Evolutionary conservation across 2,329 filamentous ascomycete species (phyloP).

Genomic region (Rhexocercosporidium sp.): DNA sequence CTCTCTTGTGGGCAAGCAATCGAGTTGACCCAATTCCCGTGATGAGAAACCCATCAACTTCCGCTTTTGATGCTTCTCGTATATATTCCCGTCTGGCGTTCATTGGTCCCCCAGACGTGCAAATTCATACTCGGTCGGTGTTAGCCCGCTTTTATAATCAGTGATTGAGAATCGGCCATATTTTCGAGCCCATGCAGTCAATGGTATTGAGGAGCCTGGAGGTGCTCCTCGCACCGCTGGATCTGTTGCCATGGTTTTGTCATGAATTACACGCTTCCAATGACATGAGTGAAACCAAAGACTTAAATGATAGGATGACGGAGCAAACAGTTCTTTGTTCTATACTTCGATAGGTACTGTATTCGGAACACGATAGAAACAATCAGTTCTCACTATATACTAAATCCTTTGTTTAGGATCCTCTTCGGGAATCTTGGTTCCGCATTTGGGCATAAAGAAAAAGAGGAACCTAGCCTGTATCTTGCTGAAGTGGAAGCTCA

Average conservation of each 20-base stretch:
- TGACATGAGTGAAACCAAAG: too few relatives aligned
- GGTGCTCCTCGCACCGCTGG: not conserved
- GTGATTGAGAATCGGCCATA: conserved; percentile 3
- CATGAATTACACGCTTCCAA: not conserved
- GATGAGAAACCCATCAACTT: conserved; percentile 23
- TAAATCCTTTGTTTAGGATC: too few relatives aligned
- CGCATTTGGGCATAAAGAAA: too few relatives aligned
- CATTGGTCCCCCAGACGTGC: not conserved
- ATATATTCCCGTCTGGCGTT: not conserved
- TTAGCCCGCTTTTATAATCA: conserved; percentile 10
- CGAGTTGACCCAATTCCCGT: conserved; percentile 27
- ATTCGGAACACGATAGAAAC: too few relatives aligned
- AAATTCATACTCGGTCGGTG: conserved; percentile 6
- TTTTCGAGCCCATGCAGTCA: conserved; percentile 14
- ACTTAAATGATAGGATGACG: too few relatives aligned
- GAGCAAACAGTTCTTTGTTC: too few relatives aligned
- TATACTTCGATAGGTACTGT: too few relatives aligned
- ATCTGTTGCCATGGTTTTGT: not conserved
- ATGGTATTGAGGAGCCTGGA: not conserved
- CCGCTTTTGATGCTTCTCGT: conserved; percentile 16
- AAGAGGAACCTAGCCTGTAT: not conserved
- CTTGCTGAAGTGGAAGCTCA: not conserved
- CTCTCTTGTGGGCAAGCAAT: conserved; percentile 26
- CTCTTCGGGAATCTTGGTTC: too few relatives aligned
- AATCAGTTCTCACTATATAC: too few relatives aligned